These are phyloP conservation scores for Stagonosporopsis vannaccii DNA, from an alignment of 2,329 filamentous ascomycete species.

Conservation along the genomic window DNA sequence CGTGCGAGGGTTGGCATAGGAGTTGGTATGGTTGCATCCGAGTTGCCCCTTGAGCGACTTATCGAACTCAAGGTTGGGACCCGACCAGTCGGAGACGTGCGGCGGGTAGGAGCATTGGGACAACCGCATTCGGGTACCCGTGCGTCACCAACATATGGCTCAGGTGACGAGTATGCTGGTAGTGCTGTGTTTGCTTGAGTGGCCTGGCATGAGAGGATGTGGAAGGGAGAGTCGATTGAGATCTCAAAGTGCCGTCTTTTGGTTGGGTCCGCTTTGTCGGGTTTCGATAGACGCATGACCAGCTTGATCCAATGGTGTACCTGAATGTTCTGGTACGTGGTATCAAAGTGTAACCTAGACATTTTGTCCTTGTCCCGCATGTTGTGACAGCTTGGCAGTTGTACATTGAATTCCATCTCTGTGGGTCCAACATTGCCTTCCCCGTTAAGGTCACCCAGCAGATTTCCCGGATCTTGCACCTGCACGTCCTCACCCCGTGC, in stretches of 20 bases:
- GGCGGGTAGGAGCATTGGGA: conserved; percentile 66
- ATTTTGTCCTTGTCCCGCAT: conserved; percentile 75
- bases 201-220: conserved; percentile 91
- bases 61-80: conserved; percentile 67
- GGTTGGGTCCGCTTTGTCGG: conserved; percentile 77
- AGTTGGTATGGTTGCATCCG: conserved; percentile 28
- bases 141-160: conserved; percentile 44
- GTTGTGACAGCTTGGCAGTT: conserved; percentile 85
- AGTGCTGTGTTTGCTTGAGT: conserved; percentile 87
- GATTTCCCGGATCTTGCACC: conserved; percentile 67
- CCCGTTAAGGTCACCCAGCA: conserved; percentile 78
- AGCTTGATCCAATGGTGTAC: conserved; percentile 99
- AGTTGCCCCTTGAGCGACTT: conserved; percentile 45
- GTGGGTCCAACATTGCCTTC: conserved; percentile 84
- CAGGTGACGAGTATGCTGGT: conserved; percentile 75
- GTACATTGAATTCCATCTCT: conserved; percentile 93
- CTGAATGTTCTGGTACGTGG: conserved; percentile 91
- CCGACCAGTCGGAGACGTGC: conserved; percentile 57
- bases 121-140: conserved; percentile 66
- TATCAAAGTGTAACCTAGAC: conserved; percentile 81
- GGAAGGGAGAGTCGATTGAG: conserved; percentile 94
- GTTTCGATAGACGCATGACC: conserved; percentile 87
- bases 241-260: conserved; percentile 93
- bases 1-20: conserved; percentile 59
- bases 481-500: conserved; percentile 63